Evolutionary conservation across 805 yeast species (phyloP).

Genomic region (Teunomyces barrocoloradensis): DNA sequence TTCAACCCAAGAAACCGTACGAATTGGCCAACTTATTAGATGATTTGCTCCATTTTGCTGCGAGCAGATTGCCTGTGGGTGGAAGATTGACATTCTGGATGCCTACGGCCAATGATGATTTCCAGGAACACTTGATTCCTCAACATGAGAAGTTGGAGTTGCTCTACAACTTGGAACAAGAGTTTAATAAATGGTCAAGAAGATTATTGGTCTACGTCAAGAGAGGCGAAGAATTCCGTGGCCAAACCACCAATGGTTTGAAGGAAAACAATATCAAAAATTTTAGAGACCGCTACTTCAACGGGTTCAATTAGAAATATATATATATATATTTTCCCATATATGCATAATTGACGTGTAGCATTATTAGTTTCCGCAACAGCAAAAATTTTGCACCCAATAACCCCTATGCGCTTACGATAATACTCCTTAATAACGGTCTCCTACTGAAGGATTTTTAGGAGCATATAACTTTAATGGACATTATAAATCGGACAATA

Average conservation of each 20-base stretch:
- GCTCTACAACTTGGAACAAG: constrained; percentile 75
- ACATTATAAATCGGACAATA: neutral
- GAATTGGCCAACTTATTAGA: constrained; percentile 72
- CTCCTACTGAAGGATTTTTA: neutral
- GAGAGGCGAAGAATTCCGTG: constrained; percentile 49
- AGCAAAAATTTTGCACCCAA: constrained; percentile 6
- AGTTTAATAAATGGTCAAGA: constrained; percentile 91
- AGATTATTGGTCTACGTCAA: constrained; percentile 78
- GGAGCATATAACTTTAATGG: constrained; percentile 3
- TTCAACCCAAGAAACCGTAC: constrained; percentile 91
- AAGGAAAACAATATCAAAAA: constrained; percentile 46
- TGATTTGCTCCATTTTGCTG: constrained; percentile 73
- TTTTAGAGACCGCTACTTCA: constrained; percentile 76
- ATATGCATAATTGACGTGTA: neutral
- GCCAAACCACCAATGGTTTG: constrained; percentile 45
- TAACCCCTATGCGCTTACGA: constrained; percentile 5
- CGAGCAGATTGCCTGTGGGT: constrained; percentile 63
- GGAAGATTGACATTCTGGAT: constrained; percentile 95
- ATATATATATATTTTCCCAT: neutral
- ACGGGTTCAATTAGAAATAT: constrained; percentile 47
- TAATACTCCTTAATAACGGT: neutral
- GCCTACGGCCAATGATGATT: constrained; percentile 93
- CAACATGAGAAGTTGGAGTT: constrained; percentile 72
- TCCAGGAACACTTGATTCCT: constrained; percentile 67
- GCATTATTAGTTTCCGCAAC: neutral